Evolutionary conservation across 75 land plant genomes (phyloP), one percentile per base, ranked within the genome.

Genomic region (Selaginella tamariscina): DNA sequence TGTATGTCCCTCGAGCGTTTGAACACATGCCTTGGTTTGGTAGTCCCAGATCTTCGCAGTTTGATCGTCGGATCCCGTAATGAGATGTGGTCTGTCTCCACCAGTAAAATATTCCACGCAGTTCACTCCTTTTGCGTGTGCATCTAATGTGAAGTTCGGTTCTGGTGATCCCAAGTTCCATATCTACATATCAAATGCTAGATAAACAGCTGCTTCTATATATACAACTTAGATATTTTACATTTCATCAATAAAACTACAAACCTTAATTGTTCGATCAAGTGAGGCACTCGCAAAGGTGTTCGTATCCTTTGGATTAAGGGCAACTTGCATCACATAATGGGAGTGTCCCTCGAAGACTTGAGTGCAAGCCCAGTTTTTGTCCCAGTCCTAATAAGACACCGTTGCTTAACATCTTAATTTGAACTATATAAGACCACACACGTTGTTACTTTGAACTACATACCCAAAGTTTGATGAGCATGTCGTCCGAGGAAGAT

Each of bases 301-400:
- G 55, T 85, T 87, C 11, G 88, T 85, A 63, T 87, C 88, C 70
- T 92, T 89, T 31, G 98, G 98, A 63, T 92, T 92, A 72, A 92
- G 84, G 18, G 88, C 81, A 55, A 92, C 94, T 92, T 89, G 98
- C 98, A 92, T 92, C 65, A 92, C 95, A 75, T 92, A 92, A 49
- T 92, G 98, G 9, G 98, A 89, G 63, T 92, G 98, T 0, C 95
- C 98, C 70, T 92, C 98, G 76, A 92, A 92, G 27, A 89, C 78
- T 55, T 92, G 98, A 70, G 95, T 86, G 69, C 95, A 89, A 21
- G 70, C 76, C 98, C 98, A 92, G 31, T 88, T 90, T 76, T 92
- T 92, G 32, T 92, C 98, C 98, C 98, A 92, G 65, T 92, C 98
- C n/a, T n/a, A n/a, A n/a, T n/a, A n/a, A n/a, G n/a, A n/a, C n/a